Base-by-base conservation (phyloP, 805 yeast species). In the Lipomyces yamadae region DNA sequence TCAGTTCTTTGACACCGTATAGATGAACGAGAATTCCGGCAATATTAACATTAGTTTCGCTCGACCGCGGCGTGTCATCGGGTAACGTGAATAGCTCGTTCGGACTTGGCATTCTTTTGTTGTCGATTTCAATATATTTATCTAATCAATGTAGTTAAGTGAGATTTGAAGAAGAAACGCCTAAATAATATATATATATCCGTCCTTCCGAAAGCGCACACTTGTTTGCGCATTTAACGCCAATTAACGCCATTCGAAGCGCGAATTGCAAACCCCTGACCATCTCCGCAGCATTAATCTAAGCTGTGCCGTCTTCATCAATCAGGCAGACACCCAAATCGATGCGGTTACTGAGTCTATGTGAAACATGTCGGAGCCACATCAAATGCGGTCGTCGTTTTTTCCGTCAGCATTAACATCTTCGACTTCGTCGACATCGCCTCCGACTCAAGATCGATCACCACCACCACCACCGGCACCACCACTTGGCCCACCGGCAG, bases 11-110 rank as follows among this genome's bases (percentile, higher is more conserved):
- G 74, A 79, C 33, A 78, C 85, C 85, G 75, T 81, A 81, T 2
- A 84, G 76, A 53, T 81, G 76, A n/a, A 79, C 80, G 11, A 74
- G 70, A 62, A 85, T 76, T 0, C 88, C 88, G 2, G 83, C 87
- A 62, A 85, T 76, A 18, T 70, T 64, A 0, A 72, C 53, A 15
- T 59, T 56, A 2, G 63, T 67, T 58, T 66, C 65, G 48, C 64
- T 56, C 15, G 70, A 59, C 10, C 33, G 63, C 5, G 72, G 70
- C 34, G 69, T 62, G 7, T 56, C 56, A n/a, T 68, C 71, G 13
- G 72, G 67, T 10, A 66, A 63, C 4, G 50, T 56, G 50, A 62
- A 69, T 4, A 39, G 45, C 42, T 58, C 57, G 32, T 65, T 45
- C 2, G 64, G 35, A 53, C 24, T 24, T 24, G 24, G 52, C 48